A percentile compares a stretch with the other conserved stretches of the same genome.
phyloP scores from a whole-genome alignment of 352 stramenopile genomes.

The Phytophthora kernoviae region DNA sequence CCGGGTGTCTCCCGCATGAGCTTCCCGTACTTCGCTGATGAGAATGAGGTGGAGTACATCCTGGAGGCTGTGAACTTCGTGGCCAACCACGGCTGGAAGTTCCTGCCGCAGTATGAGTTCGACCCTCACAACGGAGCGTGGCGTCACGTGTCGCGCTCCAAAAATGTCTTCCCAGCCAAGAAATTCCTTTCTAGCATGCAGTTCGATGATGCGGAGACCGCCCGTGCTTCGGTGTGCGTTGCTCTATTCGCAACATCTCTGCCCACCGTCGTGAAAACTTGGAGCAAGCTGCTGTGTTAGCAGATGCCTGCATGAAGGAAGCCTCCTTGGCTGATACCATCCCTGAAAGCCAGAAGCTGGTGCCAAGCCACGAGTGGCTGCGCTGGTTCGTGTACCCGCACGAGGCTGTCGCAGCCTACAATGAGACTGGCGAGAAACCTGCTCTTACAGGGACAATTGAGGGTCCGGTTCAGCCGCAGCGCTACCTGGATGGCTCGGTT shows the following conservation, averaged over 20 bases:
- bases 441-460: slow-evolving; percentile 26
- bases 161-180: slow-evolving; percentile 17
- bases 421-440: slow-evolving; percentile 24
- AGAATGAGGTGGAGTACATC: slow-evolving; percentile 93
- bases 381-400: slow-evolving; percentile 48
- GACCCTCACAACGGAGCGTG: slow-evolving; percentile 95
- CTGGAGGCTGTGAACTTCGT: slow-evolving; percentile 93
- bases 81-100: slow-evolving; percentile 90
- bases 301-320: slow-evolving; percentile 28
- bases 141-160: slow-evolving; percentile 58
- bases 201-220: slow-evolving; percentile 28
- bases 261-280: slow-evolving; percentile 33
- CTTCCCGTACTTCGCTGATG: slow-evolving; percentile 87
- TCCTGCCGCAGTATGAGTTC: slow-evolving; percentile 95
- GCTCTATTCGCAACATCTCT: slow-evolving; percentile 23
- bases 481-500: slow-evolving; percentile 27
- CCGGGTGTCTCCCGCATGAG: slow-evolving; percentile 95
- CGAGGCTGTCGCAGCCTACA: slow-evolving; percentile 33
- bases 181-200: slow-evolving; percentile 37
- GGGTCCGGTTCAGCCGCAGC: slow-evolving; percentile 38
- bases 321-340: slow-evolving; percentile 14
- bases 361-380: slow-evolving; percentile 29
- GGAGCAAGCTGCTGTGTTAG: slow-evolving; percentile 26
- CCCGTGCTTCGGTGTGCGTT: slow-evolving; percentile 22
- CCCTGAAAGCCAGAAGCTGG: slow-evolving; percentile 25